phyloP scores from a whole-genome alignment of 2,329 filamentous ascomycete species.

The Beauveria pseudobassiana region DNA sequence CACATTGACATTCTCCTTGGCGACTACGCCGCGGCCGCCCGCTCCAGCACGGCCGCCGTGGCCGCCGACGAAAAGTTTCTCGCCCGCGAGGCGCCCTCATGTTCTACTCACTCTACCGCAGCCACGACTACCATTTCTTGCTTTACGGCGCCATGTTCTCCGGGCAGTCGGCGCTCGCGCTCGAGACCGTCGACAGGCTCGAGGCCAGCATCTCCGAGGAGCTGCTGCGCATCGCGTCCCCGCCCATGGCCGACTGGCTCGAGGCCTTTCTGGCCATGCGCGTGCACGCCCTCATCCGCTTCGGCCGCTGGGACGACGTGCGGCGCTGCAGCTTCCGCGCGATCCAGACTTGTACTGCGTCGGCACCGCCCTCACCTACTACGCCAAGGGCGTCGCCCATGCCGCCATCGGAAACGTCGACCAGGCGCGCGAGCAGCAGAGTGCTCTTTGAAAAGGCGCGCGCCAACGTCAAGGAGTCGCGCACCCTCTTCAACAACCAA shows the following conservation, averaged over 20 bases:
- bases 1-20: slow-evolving; percentile 70
- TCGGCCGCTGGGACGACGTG: slow-evolving; percentile 64
- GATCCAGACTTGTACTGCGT: slow-evolving; percentile 58
- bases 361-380: slow-evolving; percentile 61
- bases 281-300: slow-evolving; percentile 63
- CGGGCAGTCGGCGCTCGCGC: slow-evolving; percentile 53
- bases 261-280: slow-evolving; percentile 63
- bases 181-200: slow-evolving; percentile 52
- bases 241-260: slow-evolving; percentile 73
- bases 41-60: slow-evolving; percentile 60
- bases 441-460: slow-evolving; percentile 43
- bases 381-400: slow-evolving; percentile 60
- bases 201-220: slow-evolving; percentile 56
- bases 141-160: slow-evolving; percentile 75
- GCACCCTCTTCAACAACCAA: slow-evolving; percentile 42
- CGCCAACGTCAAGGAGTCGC: slow-evolving; percentile 44
- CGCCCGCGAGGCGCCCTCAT: slow-evolving; percentile 48
- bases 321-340: slow-evolving; percentile 42
- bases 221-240: slow-evolving; percentile 55
- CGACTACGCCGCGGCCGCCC: slow-evolving; percentile 59
- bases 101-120: slow-evolving; percentile 71
- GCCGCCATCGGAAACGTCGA: slow-evolving; percentile 49
- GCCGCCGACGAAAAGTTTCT: slow-evolving; percentile 61
- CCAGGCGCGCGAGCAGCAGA: slow-evolving; percentile 46
- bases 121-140: slow-evolving; percentile 67